Conservation (phyloP, 805 yeast species). For the Candida vaughaniae region DNA sequence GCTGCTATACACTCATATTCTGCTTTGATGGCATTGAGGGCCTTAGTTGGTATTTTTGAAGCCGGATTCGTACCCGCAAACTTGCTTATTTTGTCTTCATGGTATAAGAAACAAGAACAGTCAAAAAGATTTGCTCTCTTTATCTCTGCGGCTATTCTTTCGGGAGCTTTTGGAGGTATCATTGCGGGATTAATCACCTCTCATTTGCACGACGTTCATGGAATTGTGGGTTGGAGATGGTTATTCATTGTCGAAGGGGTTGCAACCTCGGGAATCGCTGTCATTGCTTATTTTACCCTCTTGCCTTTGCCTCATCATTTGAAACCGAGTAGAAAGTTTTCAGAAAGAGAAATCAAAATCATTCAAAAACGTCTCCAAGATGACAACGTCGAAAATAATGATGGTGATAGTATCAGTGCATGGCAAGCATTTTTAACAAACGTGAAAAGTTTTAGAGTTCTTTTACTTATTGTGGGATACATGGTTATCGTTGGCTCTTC, state of each 20-base stretch:
- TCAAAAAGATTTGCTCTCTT: conserved; percentile 16
- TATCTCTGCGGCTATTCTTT: conserved; percentile 12
- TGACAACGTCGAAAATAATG: conserved; percentile 9
- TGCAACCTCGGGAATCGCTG: conserved; percentile 34
- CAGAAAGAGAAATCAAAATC: conserved; percentile 8
- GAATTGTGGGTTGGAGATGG: conserved; percentile 47
- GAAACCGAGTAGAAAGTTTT: conserved; percentile 7
- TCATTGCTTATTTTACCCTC: conserved; percentile 32
- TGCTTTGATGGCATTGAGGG: conserved; percentile 17
- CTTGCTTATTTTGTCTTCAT: conserved; percentile 19
- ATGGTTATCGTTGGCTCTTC: conserved; percentile 13
- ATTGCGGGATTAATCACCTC: conserved; percentile 20
- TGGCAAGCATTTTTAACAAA: conserved; percentile 3
- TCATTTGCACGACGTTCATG: conserved; percentile 35
- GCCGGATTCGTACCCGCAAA: conserved; percentile 22
- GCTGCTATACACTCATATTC: background rate
- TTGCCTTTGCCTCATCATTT: conserved; percentile 13
- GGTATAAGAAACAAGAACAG: conserved; percentile 21
- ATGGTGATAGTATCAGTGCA: conserved; percentile 4
- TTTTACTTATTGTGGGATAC: conserved; percentile 8
- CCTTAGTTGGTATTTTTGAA: conserved; percentile 30
- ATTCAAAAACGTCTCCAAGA: conserved; percentile 4
- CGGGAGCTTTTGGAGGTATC: conserved; percentile 16
- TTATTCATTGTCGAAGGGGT: conserved; percentile 37
- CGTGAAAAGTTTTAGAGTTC: conserved; percentile 9